phyloP scores from a whole-genome alignment of 805 yeast genomes.

The Saturnispora sanitii region DNA sequence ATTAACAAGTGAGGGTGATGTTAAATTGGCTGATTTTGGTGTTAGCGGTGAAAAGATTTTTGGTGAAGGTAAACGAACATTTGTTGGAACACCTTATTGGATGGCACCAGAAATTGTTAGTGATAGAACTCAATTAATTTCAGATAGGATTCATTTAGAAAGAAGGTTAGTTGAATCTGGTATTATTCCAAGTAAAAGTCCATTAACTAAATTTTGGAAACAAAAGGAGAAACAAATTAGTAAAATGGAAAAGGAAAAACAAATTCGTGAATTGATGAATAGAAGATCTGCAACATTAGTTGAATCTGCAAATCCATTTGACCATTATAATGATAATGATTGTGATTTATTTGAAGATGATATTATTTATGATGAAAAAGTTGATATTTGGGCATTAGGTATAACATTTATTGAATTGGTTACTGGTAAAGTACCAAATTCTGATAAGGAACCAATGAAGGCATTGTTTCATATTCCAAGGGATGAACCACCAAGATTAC shows the following conservation, averaged over 20 bases:
- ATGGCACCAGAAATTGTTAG: constrained; percentile 94
- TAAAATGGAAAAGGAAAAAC: not conserved
- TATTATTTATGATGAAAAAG: constrained; percentile 70
- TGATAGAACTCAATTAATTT: constrained; percentile 11
- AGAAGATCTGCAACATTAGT: not conserved
- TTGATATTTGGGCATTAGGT: constrained; percentile 95
- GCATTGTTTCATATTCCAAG: constrained; percentile 64
- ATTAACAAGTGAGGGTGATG: constrained; percentile 58
- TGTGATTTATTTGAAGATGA: constrained; percentile 6
- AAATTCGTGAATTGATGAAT: not conserved
- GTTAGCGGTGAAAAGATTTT: constrained; percentile 72
- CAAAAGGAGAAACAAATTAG: not conserved
- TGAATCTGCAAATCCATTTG: not conserved
- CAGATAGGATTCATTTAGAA: constrained; percentile 9
- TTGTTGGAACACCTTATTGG: constrained; percentile 58
- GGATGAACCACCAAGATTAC: constrained; percentile 48
- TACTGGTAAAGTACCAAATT: constrained; percentile 73
- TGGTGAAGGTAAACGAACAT: constrained; percentile 40
- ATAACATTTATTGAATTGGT: constrained; percentile 82
- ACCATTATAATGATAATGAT: constrained; percentile 11
- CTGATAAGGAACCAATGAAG: constrained; percentile 66
- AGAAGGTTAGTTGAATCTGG: constrained; percentile 8
- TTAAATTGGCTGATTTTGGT: constrained; percentile 92
- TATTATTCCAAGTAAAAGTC: constrained; percentile 2
- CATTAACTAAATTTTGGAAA: constrained; percentile 12